These are phyloP conservation scores for Diplodia mutila DNA, from an alignment of 2,329 filamentous ascomycete species.

Conservation along the genomic window DNA sequence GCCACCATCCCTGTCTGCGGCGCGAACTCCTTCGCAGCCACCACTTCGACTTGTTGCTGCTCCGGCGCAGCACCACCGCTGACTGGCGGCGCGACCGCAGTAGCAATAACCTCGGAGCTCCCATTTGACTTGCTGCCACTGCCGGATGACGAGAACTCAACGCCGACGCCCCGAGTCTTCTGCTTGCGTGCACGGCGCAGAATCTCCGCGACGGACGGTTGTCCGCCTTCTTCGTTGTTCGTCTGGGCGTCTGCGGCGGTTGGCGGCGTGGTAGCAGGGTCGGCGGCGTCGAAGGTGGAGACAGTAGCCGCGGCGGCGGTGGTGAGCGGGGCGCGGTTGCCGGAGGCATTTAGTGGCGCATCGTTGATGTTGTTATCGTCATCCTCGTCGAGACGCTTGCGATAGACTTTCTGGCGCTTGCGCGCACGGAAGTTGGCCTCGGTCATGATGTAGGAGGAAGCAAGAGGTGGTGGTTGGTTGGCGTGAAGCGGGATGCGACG, in stretches of 20 bases:
- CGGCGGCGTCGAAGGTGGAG: not conserved
- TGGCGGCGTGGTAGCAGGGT: conserved; percentile 11
- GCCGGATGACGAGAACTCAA: conserved; percentile 54
- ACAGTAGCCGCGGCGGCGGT: not conserved
- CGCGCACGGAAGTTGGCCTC: conserved; percentile 51
- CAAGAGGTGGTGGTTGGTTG: not conserved
- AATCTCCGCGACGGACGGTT: conserved; percentile 53
- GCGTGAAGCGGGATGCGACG: not conserved
- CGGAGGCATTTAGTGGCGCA: not conserved
- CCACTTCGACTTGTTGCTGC: conserved; percentile 41
- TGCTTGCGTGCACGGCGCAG: conserved; percentile 57
- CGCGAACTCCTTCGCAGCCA: conserved; percentile 63
- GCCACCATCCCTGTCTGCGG: conserved; percentile 71
- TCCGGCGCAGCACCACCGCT: conserved; percentile 37
- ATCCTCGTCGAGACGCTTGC: conserved; percentile 45
- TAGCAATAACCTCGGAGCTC: conserved; percentile 27
- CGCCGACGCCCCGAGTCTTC: conserved; percentile 57
- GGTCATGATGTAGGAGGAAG: not conserved
- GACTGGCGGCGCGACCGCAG: conserved; percentile 34
- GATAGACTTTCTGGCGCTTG: conserved; percentile 57
- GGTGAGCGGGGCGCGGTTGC: not conserved
- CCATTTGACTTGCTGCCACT: conserved; percentile 17
- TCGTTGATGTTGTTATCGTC: conserved; percentile 28
- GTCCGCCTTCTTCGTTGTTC: conserved; percentile 30
- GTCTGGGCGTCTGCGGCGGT: too few relatives aligned